A percentile compares a stretch with the other conserved stretches of the same genome.
phyloP scores from a whole-genome alignment of 257 asterid species.

The Euphrasia confusa region DNA sequence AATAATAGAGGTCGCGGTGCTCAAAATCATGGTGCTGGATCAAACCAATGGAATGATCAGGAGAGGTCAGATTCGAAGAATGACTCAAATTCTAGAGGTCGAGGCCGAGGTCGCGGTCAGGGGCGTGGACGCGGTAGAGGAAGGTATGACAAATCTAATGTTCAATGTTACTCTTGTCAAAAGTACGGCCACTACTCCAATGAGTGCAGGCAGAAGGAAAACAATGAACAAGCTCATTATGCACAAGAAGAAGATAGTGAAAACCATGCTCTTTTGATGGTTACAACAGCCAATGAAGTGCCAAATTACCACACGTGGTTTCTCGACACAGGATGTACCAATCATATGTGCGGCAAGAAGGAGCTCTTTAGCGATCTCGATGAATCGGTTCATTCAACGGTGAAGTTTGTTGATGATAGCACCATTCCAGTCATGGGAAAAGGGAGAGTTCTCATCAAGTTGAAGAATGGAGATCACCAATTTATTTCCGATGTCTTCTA shows the following conservation, averaged over 20 bases:
- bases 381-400: background rate
- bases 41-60: no score
- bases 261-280: slow-evolving; percentile 9
- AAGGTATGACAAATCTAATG: background rate
- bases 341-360: slow-evolving; percentile 19
- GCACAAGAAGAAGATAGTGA: background rate
- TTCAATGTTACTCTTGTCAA: slow-evolving; percentile 17
- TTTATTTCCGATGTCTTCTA: slow-evolving; percentile 21
- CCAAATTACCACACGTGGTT: slow-evolving; percentile 19
- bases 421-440: slow-evolving; percentile 14
- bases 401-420: slow-evolving; percentile 20
- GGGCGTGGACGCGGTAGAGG: slow-evolving; percentile 12
- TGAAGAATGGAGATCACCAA: slow-evolving; percentile 19
- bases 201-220: slow-evolving; percentile 12
- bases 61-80: no score
- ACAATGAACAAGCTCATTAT: no score
- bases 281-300: background rate
- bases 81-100: no score
- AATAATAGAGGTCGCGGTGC: background rate
- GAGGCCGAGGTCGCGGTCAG: no score
- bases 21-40: background rate
- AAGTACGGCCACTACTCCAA: slow-evolving; percentile 14
- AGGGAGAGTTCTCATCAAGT: slow-evolving; percentile 12
- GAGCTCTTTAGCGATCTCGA: slow-evolving; percentile 15
- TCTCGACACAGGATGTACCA: slow-evolving; percentile 20